Evolutionary conservation across 306 rosid species (phyloP).

Genomic region (Cucurbita ficifolia): DNA sequence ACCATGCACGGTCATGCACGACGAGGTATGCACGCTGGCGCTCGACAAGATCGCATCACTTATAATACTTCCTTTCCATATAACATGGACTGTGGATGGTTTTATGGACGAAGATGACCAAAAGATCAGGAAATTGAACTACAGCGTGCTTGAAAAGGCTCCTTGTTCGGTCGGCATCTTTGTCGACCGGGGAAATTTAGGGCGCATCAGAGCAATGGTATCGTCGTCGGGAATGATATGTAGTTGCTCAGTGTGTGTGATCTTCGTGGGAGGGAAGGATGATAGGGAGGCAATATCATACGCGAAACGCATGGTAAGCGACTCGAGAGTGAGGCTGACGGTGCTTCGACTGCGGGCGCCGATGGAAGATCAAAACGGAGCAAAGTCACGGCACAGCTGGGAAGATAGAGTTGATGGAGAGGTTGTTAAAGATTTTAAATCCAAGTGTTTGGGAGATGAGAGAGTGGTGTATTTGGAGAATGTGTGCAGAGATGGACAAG

Average conservation of each 20-base stretch:
- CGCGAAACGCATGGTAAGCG: conserved; percentile 29
- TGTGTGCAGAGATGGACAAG: conserved; percentile 6
- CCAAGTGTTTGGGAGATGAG: background rate
- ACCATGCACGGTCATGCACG: conserved; percentile 41
- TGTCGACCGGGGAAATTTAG: conserved; percentile 24
- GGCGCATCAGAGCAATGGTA: conserved; percentile 7
- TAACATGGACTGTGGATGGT: conserved; percentile 41
- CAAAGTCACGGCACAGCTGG: background rate
- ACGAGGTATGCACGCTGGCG: conserved; percentile 51
- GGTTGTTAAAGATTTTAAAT: background rate
- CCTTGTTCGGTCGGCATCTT: conserved; percentile 59
- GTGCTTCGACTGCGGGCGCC: conserved; percentile 3
- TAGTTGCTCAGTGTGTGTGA: conserved; percentile 19
- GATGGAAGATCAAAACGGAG: background rate
- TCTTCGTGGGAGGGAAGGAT: conserved; percentile 61
- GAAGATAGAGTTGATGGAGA: conserved; percentile 4
- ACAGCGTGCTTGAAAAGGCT: conserved; percentile 32
- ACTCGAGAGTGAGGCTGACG: conserved; percentile 10
- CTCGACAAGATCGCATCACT: conserved; percentile 41
- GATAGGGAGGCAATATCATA: conserved; percentile 46
- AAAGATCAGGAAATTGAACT: conserved; percentile 25
- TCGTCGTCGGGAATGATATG: background rate
- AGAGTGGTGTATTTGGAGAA: background rate
- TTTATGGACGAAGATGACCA: conserved; percentile 28
- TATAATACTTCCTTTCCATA: conserved; percentile 50